Conservation (phyloP, 192 early-diverging fungal genomes). For the Dimargaris verticillata region DNA sequence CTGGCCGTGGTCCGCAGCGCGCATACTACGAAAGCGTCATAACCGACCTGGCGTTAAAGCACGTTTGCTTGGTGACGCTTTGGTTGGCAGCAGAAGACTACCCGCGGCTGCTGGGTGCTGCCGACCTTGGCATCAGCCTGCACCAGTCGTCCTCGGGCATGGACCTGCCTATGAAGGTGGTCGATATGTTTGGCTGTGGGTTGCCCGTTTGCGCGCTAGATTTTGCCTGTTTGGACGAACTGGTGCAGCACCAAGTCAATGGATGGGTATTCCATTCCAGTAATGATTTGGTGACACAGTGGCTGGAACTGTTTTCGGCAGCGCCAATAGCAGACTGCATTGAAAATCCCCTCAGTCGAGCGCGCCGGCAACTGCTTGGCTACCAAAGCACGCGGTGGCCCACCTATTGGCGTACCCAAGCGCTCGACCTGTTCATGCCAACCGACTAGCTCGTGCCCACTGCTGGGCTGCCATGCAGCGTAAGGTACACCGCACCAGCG, state of each 20-base stretch:
- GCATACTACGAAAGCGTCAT: conserved; percentile 51
- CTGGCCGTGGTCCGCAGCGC: conserved; percentile 79
- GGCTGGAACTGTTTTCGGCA: conserved; percentile 31
- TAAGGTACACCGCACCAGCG: too few relatives aligned
- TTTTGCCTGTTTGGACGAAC: conserved; percentile 49
- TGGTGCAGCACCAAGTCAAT: conserved; percentile 42
- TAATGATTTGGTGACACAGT: conserved; percentile 38
- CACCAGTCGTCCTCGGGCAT: conserved; percentile 91
- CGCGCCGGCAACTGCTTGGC: background rate
- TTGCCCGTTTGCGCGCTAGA: conserved; percentile 67
- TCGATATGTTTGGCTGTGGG: conserved; percentile 96
- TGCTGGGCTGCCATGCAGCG: too few relatives aligned
- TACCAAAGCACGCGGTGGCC: conserved; percentile 4
- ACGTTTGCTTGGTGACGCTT: conserved; percentile 51
- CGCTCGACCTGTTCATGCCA: conserved; percentile 1
- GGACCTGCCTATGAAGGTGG: conserved; percentile 96
- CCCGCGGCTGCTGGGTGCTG: conserved; percentile 69
- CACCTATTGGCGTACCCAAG: conserved; percentile 2
- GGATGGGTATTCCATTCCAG: conserved; percentile 46
- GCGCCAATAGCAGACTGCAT: too few relatives aligned
- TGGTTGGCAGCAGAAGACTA: conserved; percentile 78
- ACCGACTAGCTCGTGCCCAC: background rate
- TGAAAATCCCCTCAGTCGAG: background rate
- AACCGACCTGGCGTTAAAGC: conserved; percentile 24
- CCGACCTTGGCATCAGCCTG: conserved; percentile 83